Base-by-base conservation (phyloP, 2,329 filamentous ascomycete species). In the Fusarium staphyleae region DNA sequence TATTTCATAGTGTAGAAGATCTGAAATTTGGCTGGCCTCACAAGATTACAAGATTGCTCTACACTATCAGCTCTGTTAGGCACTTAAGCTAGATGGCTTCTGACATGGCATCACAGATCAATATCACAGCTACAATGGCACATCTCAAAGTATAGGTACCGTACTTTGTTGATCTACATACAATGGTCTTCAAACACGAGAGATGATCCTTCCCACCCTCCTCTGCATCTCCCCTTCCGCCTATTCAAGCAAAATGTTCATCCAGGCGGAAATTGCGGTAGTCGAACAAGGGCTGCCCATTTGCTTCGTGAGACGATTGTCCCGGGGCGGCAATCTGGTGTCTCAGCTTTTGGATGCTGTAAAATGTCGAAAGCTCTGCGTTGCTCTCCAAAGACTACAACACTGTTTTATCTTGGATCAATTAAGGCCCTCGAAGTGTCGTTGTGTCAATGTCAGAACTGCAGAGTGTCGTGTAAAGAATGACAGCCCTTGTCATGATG, bases 141-240 rank as follows among this genome's bases (percentile, higher is more conserved):
- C 28, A 30, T 7, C 6, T 30, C 28, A 30, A 3, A 12, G 28
- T 30, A 30, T 30, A 30, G 28, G 12, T 13, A 30, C 11, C 28
- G 28, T 30, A 6, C 9, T 30, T 30, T 26, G 8, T 39, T 26
- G 22, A n/a, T 9, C 15, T 53, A 45, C 28, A 39, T 51, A 52
- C 46, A 45, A 45, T 30, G 14, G 35, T 19, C 16, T 44, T 18
- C 34, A 28, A 33, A 24, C 18, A 30, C 7, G 28, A 28, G 40
- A 43, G 40, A 43, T 43, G 40, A 43, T 43, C 28, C 40, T 12
- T 30, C 36, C 18, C 32, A 39, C 30, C 15, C 18, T 37, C 47
- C 30, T 18, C 29, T 26, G 16, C 36, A 18, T 15, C 34, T 34
- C 28, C 28, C 28, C 18, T 53, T 53, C 50, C 39, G 50, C 37